Evolutionary conservation across 345 rosid genomes (phyloP), one percentile per base, ranked within the genome.

Genomic region (Heritiera littoralis): DNA sequence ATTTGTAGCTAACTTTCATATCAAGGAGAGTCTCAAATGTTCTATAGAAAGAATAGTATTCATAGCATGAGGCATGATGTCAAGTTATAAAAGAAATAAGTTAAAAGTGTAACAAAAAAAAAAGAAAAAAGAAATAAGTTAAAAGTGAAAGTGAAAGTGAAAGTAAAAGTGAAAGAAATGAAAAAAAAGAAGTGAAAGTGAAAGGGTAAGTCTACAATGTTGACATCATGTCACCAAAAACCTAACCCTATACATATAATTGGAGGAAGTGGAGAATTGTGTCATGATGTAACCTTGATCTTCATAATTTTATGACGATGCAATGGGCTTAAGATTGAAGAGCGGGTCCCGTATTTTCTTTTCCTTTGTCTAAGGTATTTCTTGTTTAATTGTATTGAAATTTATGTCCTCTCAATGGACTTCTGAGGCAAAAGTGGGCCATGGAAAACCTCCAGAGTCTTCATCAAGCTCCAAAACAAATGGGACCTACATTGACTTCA

Each of bases 231-330:
- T 35, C 8, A 12, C 5, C 35, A 35, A 9, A 72, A 55, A 35
- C 48, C 64, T 73, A 55, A 73, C 76, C 18, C 65, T 55, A 54
- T 73, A 7, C 13, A 48, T 13, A 35, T 41, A 41, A 49, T 40
- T 55, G 76, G 65, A 73, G 76, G 51, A 73, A 73, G 76, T 55
- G 75, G 76, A 3, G 76, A 73, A 73, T 73, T 55, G 10, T 32
- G 18, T 73, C 35, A 56, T 55, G 76, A 73, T 73, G 64, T 38
- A 73, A 73, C 64, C 63, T n/a, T 73, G 32, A 73, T 52, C 30
- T 72, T 35, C 28, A 51, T 51, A 28, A 51, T 20, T 73, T 18
- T 56, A 51, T 71, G 28, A 51, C 45, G n/a, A 18, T 12, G n/a
- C 65, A 5, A 55, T 55, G 18, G 2, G 4, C 15, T 35, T 35